phyloP scores from a whole-genome alignment of 192 early-diverging fungal genomes.

The Coemansia sp. region DNA sequence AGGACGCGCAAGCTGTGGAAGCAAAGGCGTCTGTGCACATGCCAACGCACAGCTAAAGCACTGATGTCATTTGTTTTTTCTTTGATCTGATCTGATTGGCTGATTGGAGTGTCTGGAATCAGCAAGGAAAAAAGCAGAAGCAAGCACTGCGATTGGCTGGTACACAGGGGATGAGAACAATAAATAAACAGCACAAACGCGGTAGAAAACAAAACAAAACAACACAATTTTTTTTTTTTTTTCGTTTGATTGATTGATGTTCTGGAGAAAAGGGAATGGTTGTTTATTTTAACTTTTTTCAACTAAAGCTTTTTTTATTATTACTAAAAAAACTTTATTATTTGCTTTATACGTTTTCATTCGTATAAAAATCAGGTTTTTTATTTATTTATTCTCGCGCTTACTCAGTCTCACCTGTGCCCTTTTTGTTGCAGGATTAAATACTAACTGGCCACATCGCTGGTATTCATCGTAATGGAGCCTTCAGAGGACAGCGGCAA shows the following conservation, averaged over 20 bases:
- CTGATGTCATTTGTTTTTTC: not conserved
- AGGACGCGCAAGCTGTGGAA: slow-evolving; percentile 69
- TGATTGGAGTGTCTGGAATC: not conserved
- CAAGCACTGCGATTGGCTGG: not conserved
- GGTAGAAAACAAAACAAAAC: too few relatives aligned
- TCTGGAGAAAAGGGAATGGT: too few relatives aligned
- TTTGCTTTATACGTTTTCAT: too few relatives aligned
- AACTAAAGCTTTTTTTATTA: slow-evolving; percentile 10
- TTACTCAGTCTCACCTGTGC: too few relatives aligned
- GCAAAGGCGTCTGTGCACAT: slow-evolving; percentile 75
- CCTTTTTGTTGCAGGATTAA: not conserved
- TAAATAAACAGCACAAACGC: too few relatives aligned
- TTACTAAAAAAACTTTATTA: not conserved
- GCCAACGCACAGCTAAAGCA: slow-evolving; percentile 73
- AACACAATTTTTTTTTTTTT: not conserved
- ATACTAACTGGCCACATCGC: not conserved
- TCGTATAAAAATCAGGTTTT: too few relatives aligned
- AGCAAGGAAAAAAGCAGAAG: not conserved
- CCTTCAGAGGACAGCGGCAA: slow-evolving; percentile 18
- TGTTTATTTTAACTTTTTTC: not conserved
- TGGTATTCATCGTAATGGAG: not conserved
- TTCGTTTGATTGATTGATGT: too few relatives aligned
- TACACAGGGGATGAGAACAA: too few relatives aligned
- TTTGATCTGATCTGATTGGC: slow-evolving; percentile 1
- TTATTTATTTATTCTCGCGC: too few relatives aligned